Percentiles rank a stretch among this genome's conserved stretches.
Evolutionary conservation across 129 eudicot species (phyloP).

Genomic region (Apium graveolens): DNA sequence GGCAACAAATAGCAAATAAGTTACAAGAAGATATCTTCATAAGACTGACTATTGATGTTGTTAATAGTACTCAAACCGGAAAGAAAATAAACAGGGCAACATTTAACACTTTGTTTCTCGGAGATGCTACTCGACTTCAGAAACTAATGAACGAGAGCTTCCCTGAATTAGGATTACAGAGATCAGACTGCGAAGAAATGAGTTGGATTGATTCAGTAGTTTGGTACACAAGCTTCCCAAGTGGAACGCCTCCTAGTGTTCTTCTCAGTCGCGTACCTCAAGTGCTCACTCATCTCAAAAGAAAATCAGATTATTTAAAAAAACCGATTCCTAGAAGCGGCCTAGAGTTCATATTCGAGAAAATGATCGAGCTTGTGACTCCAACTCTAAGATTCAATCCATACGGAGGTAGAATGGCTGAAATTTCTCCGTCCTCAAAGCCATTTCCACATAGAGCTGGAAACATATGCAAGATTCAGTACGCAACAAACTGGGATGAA

Average conservation of each 20-base stretch:
- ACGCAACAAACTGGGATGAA: constrained; percentile 20
- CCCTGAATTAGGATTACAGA: constrained; percentile 24
- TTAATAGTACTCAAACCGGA: constrained; percentile 2
- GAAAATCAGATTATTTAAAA: constrained; percentile 33
- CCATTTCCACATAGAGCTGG: constrained; percentile 39
- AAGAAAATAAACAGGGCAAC: constrained; percentile 1
- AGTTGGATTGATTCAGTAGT: constrained; percentile 31
- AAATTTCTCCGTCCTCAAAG: constrained; percentile 22
- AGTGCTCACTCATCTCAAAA: constrained; percentile 23
- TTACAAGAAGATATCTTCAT: constrained; percentile 34
- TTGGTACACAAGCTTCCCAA: constrained; percentile 28
- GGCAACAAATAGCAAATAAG: constrained; percentile 26
- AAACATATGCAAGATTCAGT: constrained; percentile 25
- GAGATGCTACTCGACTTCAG: constrained; percentile 16
- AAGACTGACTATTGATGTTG: constrained; percentile 22
- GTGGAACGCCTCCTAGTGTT: constrained; percentile 17
- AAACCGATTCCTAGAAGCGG: constrained; percentile 24
- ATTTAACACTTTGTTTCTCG: constrained; percentile 29
- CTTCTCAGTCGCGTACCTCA: constrained; percentile 26
- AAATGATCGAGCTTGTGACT: constrained; percentile 13
- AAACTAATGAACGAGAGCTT: constrained; percentile 16
- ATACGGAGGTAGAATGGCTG: constrained; percentile 35
- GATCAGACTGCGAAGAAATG: constrained; percentile 25
- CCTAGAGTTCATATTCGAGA: constrained; percentile 26
- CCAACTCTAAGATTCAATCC: constrained; percentile 33